Evolutionary conservation across 306 rosid genomes (phyloP), one percentile per base, ranked within the genome.

Genomic region (Vigna trinervia): DNA sequence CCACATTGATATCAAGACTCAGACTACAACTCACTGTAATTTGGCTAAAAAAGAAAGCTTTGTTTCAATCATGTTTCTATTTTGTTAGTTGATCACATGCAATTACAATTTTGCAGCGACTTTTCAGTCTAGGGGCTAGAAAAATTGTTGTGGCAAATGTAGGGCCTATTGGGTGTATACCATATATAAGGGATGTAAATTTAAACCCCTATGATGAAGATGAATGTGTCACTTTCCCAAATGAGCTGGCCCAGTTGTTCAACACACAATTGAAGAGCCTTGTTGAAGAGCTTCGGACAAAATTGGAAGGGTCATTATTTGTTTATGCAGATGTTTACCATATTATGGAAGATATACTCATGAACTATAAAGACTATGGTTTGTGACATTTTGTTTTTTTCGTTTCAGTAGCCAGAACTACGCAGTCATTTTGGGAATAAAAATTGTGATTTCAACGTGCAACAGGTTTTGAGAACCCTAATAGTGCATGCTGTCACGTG

Each of bases 111-210:
- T 1, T 81, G 86, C 90, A 90, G 97, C 64, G 94, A 30, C 84
- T 90, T 10, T 86, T 83, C 80, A 59, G 65, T 75, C 75, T 92
- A 73, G 96, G 97, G 60, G 96, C 87, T 0, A 87, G 91, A 74
- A 92, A 76, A 80, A 48, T 89, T 34, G 59, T 90, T 34, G 94
- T 89, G 79, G 72, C 71, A 68, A 90, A 89, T 81, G 87, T 92
- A 39, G 97, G 96, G 71, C 96, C 96, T 6, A 85, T 89, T 34
- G 97, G 97, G 64, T 90, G 97, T 38, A 82, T 89, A 71, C 97
- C 97, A 4, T 82, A 20, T 72, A 47, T 86, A 62, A 89, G 96
- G 78, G 96, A 93, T 12, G 5, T 23, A 19, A 86, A 93, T 12
- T 8, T 30, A 23, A 86, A 85, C 60, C 90, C 80, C 39, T 17